A percentile compares a stretch with the other conserved stretches of the same genome.
Conservation (phyloP, 225 moss, liverwort and hornwort genomes). For the Lunularia cruciata region DNA sequence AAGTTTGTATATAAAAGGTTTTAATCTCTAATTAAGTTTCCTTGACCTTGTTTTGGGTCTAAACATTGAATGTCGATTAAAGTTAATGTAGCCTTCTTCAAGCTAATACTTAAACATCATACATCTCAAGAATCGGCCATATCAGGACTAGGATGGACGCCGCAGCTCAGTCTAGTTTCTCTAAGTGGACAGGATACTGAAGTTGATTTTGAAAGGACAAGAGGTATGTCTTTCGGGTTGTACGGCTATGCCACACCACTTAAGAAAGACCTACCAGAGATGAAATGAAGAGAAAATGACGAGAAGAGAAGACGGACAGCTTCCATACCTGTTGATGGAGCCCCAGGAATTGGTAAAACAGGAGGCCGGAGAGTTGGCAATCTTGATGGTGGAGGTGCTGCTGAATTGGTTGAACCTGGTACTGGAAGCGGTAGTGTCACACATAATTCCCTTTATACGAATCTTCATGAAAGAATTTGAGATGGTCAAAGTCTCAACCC, state of each 20-base stretch:
- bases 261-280: neutral
- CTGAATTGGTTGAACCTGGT: constrained; percentile 48
- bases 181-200: too few species aligned
- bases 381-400: constrained; percentile 37
- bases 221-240: too few species aligned
- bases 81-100: too few species aligned
- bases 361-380: constrained; percentile 62
- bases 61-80: too few species aligned
- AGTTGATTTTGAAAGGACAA: too few species aligned
- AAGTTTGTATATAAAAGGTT: too few species aligned
- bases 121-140: too few species aligned
- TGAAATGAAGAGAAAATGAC: neutral
- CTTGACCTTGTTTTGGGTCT: too few species aligned
- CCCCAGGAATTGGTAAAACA: constrained; percentile 56
- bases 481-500: neutral
- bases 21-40: too few species aligned
- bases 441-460: neutral
- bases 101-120: too few species aligned
- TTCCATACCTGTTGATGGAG: constrained; percentile 33
- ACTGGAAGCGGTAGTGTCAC: constrained; percentile 6
- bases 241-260: neutral
- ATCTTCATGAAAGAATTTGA: neutral
- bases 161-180: too few species aligned
- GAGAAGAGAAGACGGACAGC: neutral
- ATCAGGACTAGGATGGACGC: too few species aligned